A percentile compares a stretch with the other conserved stretches of the same genome.
Evolutionary conservation across 2,329 filamentous ascomycete genomes (phyloP).

Genomic region (Botrytis paeoniae): DNA sequence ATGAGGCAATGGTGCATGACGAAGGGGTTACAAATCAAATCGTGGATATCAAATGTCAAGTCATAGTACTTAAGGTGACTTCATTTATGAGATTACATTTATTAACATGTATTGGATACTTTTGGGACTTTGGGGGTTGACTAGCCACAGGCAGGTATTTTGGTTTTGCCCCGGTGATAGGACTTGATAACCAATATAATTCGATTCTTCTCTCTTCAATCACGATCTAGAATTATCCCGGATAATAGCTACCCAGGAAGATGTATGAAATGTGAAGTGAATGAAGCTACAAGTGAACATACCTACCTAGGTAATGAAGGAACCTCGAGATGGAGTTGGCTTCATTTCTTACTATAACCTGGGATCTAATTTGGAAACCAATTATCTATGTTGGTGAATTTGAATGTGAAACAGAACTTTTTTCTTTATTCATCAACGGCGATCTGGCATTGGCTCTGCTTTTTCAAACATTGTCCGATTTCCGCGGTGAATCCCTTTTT

Average conservation of each 20-base stretch:
- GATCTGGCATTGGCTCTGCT: not conserved
- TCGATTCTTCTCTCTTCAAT: not conserved
- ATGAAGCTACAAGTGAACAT: not conserved
- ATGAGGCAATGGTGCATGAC: constrained; percentile 62
- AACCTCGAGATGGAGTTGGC: not conserved
- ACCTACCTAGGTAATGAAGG: not conserved
- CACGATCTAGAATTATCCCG: not conserved
- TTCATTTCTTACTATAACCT: not conserved
- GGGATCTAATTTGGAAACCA: not conserved
- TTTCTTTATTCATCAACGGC: not conserved
- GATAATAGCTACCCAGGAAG: not conserved
- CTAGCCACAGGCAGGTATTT: not conserved
- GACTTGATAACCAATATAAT: not conserved
- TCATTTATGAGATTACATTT: not conserved
- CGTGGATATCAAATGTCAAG: constrained; percentile 20
- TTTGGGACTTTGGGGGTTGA: not conserved
- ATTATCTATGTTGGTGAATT: not conserved
- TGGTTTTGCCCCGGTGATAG: not conserved
- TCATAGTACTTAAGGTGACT: not conserved
- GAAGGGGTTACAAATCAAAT: constrained; percentile 45
- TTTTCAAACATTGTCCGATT: not conserved
- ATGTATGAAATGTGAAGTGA: not conserved
- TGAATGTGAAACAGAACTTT: not conserved
- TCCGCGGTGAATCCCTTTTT: not conserved
- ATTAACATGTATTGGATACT: not conserved